Evolutionary conservation across 495 filamentous ascomycete species (phyloP).

Genomic region (Glonium stellatum): DNA sequence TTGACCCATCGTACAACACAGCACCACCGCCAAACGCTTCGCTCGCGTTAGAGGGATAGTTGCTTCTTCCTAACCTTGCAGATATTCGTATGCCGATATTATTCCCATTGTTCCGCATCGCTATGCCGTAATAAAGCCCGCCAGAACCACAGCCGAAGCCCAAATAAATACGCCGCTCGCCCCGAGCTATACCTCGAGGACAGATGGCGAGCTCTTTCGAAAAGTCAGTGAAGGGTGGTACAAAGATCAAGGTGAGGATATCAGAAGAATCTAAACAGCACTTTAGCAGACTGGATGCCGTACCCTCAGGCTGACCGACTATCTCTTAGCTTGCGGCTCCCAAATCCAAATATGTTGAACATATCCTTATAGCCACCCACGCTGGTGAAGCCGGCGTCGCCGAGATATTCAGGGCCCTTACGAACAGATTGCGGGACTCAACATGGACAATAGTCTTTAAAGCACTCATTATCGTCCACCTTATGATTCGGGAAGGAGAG

Average conservation of each 20-base stretch:
- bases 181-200: neutral
- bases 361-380: conserved; percentile 92
- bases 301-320: conserved; percentile 10
- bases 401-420: conserved; percentile 88
- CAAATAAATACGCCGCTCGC: conserved; percentile 3
- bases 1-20: neutral
- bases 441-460: conserved; percentile 99
- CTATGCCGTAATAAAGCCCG: conserved; percentile 11
- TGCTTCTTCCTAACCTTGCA: neutral
- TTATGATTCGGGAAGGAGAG: conserved; percentile 96
- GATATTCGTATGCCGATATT: conserved; percentile 9
- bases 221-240: conserved; percentile 44
- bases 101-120: conserved; percentile 7
- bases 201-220: conserved; percentile 41
- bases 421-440: conserved; percentile 81
- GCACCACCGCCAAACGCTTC: neutral
- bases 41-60: neutral
- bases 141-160: neutral
- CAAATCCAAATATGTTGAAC: conserved; percentile 99
- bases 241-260: conserved; percentile 66
- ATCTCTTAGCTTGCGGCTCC: conserved; percentile 73
- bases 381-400: conserved; percentile 91
- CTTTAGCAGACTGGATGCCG: neutral
- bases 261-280: neutral
- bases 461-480: conserved; percentile 84